These are phyloP conservation scores for Dacryopinax primogenitus DNA, from an alignment of 768 basidiomycete species.

Conservation along the genomic window DNA sequence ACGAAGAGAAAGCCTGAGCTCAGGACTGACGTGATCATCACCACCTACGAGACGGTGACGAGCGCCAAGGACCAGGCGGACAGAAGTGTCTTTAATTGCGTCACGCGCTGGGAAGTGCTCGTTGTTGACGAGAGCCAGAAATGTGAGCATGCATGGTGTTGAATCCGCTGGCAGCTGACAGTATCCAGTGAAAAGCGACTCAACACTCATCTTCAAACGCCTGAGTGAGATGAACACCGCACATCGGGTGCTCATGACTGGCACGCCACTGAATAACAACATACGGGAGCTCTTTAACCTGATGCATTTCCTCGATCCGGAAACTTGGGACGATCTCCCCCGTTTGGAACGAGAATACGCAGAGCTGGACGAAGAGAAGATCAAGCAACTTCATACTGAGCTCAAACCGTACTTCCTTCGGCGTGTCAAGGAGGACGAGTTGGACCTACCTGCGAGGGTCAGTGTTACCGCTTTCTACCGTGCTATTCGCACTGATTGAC, in stretches of 20 bases:
- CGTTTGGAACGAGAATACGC: conserved; percentile 60
- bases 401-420: conserved; percentile 83
- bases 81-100: conserved; percentile 53
- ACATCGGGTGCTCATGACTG: conserved; percentile 83
- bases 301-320: conserved; percentile 85
- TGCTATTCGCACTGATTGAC: neutral
- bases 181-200: conserved; percentile 66
- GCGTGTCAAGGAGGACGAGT: conserved; percentile 83
- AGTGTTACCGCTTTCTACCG: conserved; percentile 6
- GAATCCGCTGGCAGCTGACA: conserved; percentile 12
- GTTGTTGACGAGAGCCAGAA: conserved; percentile 90
- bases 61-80: conserved; percentile 49
- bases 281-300: conserved; percentile 92
- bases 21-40: conserved; percentile 80
- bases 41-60: conserved; percentile 80
- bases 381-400: conserved; percentile 64
- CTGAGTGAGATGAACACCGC: conserved; percentile 63
- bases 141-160: conserved; percentile 37
- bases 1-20: conserved; percentile 35
- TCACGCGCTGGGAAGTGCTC: conserved; percentile 88
- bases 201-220: conserved; percentile 64
- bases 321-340: conserved; percentile 63
- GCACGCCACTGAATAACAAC: conserved; percentile 95
- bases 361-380: conserved; percentile 62
- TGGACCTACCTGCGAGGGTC: conserved; percentile 80